A percentile compares a stretch with the other conserved stretches of the same genome.
Evolutionary conservation across 2,329 filamentous ascomycete genomes (phyloP).

Genomic region (Colletotrichum gigasporum): DNA sequence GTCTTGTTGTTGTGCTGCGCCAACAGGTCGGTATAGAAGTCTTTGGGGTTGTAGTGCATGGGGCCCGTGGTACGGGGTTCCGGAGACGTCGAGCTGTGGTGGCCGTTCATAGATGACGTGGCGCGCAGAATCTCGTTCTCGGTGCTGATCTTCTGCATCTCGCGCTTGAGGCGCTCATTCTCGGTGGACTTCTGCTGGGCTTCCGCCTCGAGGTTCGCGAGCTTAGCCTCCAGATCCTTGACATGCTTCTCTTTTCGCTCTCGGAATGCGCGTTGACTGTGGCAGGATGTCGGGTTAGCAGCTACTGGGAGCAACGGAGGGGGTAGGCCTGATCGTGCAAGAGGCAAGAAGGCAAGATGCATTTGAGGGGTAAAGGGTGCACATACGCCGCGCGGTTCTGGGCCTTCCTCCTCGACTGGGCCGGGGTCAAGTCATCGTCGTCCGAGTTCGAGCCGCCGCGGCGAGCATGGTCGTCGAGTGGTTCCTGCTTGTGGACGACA

Average conservation of each 20-base stretch:
- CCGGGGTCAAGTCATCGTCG: conserved; percentile 64
- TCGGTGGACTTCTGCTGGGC: conserved; percentile 79
- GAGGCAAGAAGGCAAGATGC: background rate
- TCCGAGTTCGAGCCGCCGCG: conserved; percentile 62
- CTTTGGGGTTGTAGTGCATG: conserved; percentile 75
- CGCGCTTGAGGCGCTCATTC: conserved; percentile 86
- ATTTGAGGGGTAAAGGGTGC: too few species aligned
- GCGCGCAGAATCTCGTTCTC: conserved; percentile 94
- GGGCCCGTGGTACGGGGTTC: conserved; percentile 70
- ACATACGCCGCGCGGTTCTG: conserved; percentile 71
- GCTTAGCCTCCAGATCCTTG: conserved; percentile 89
- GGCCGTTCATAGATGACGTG: conserved; percentile 63
- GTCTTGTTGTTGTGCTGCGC: conserved; percentile 70
- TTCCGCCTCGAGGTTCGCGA: conserved; percentile 78
- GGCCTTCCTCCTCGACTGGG: conserved; percentile 67
- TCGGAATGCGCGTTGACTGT: conserved; percentile 91
- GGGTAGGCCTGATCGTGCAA: background rate
- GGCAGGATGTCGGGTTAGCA: background rate
- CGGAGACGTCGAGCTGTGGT: conserved; percentile 51
- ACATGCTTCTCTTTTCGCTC: conserved; percentile 96
- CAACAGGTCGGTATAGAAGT: conserved; percentile 74
- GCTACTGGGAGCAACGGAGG: background rate
- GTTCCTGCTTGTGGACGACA: conserved; percentile 46
- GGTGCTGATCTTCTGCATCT: conserved; percentile 84
- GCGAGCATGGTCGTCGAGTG: conserved; percentile 45